Conservation (phyloP, 352 stramenopile genomes). For the Phytophthora lateralis region DNA sequence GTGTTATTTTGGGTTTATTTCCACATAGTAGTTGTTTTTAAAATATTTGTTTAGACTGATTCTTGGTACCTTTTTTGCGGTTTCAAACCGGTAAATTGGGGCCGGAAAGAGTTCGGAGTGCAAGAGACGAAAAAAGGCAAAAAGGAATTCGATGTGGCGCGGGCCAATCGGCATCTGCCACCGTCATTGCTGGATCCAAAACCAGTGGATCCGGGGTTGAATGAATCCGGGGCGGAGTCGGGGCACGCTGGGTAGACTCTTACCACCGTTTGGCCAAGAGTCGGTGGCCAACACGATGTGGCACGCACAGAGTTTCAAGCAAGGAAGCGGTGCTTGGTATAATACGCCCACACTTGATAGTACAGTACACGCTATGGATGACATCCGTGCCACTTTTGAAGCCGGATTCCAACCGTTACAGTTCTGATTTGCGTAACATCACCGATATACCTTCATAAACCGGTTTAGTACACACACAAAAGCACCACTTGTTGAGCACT, state of each 20-base stretch:
- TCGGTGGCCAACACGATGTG: slow-evolving; percentile 15
- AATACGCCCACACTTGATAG: neutral
- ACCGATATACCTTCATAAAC: no score
- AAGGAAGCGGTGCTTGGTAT: neutral
- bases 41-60: neutral
- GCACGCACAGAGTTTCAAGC: neutral
- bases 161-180: slow-evolving; percentile 21
- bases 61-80: neutral
- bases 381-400: no score
- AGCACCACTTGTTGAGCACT: no score
- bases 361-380: no score
- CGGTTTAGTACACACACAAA: no score
- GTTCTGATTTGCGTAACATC: no score
- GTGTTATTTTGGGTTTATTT: neutral
- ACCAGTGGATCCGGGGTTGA: slow-evolving; percentile 9
- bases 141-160: neutral
- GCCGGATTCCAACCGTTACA: no score
- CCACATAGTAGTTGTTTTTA: no score
- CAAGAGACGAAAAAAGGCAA: slow-evolving; percentile 10
- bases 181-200: slow-evolving; percentile 6
- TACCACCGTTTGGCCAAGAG: slow-evolving; percentile 12
- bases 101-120: slow-evolving; percentile 14
- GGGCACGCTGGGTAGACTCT: neutral
- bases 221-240: slow-evolving; percentile 16
- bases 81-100: slow-evolving; percentile 5